Conservation (phyloP, 495 filamentous ascomycete species). For the Penicillium chermesinum region DNA sequence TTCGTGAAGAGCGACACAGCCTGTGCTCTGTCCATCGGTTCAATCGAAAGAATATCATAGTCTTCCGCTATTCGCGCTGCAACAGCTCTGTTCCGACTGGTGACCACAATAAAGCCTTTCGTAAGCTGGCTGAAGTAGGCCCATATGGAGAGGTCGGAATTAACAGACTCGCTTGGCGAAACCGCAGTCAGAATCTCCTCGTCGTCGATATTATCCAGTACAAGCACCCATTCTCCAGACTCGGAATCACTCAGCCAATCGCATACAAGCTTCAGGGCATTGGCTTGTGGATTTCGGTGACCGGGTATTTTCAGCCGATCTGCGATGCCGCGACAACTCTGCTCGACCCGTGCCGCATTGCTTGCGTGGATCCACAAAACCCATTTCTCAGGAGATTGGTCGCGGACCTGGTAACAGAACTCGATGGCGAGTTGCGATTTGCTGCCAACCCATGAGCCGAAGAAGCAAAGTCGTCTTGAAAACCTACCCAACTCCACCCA, state of each 20-base stretch:
- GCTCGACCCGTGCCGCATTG: slow-evolving; percentile 32
- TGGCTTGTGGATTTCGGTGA: background rate
- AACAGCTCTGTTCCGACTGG: background rate
- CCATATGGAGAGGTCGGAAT: background rate
- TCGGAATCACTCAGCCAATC: slow-evolving; percentile 2
- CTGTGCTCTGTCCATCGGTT: slow-evolving; percentile 28
- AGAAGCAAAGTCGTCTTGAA: too few relatives aligned
- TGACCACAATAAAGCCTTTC: background rate
- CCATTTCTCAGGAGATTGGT: background rate
- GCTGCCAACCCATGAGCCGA: too few relatives aligned
- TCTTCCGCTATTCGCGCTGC: slow-evolving; percentile 9
- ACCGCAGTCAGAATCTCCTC: slow-evolving; percentile 28
- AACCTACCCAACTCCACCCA: too few relatives aligned
- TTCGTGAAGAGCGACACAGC: slow-evolving; percentile 36
- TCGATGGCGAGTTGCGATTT: slow-evolving; percentile 3
- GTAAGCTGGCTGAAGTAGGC: background rate
- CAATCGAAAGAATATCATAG: slow-evolving; percentile 30
- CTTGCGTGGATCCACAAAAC: slow-evolving; percentile 31
- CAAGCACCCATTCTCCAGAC: slow-evolving; percentile 12
- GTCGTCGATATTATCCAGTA: slow-evolving; percentile 14
- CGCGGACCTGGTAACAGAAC: background rate
- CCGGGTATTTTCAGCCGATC: slow-evolving; percentile 25
- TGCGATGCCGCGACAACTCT: slow-evolving; percentile 37
- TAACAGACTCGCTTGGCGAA: too few relatives aligned
- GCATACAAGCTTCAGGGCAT: background rate